Evolutionary conservation across 2,329 filamentous ascomycete genomes (phyloP), one percentile per base, ranked within the genome.

Genomic region (Apiospora rasikravindrae): DNA sequence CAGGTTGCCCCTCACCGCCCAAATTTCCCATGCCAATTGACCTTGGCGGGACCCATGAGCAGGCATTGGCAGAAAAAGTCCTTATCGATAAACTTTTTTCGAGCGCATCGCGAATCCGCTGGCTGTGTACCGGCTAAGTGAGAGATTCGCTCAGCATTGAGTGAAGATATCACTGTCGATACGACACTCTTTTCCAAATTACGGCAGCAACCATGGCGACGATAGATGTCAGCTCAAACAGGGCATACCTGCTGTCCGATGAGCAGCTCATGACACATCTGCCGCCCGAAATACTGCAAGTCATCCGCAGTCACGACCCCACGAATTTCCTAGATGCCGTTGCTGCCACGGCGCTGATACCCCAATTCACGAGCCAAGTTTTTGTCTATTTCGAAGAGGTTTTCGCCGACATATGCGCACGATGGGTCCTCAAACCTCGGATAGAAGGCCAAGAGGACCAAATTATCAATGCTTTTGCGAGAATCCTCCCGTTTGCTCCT

Each of bases 401-500:
- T 53, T 94, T 96, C 78, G 90, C 94, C 77, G 95, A 98, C 82
- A 86, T 97, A 69, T 94, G 93, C 82, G 93, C 94, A 74, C 87
- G 93, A 85, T 97, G 94, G 94, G 85, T 93, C 64, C 85, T 86
- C 78, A 81, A 84, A 80, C 77, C 84, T 40, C 81, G 82, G 40
- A 82, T 80, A 57, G 78, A 81, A 74, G 76, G 75, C 71, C 81
- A 77, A 76, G 82, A 82, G 76, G 82, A 81, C 77, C 81, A 77
- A 71, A 82, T 92, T 70, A 87, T 96, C 74, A 88, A 91, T 71
- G 92, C 93, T 44, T 93, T 98, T 83, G 92, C 93, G 73, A 89
- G 93, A 78, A 87, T 98, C 74, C 82, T 98, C 77, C 94, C 94
- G 24, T 92, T 96, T 85, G 93, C 93, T 75, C 93, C 94, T 69